Evolutionary conservation across 495 filamentous ascomycete genomes (phyloP).

Genomic region (Neurospora intermedia): DNA sequence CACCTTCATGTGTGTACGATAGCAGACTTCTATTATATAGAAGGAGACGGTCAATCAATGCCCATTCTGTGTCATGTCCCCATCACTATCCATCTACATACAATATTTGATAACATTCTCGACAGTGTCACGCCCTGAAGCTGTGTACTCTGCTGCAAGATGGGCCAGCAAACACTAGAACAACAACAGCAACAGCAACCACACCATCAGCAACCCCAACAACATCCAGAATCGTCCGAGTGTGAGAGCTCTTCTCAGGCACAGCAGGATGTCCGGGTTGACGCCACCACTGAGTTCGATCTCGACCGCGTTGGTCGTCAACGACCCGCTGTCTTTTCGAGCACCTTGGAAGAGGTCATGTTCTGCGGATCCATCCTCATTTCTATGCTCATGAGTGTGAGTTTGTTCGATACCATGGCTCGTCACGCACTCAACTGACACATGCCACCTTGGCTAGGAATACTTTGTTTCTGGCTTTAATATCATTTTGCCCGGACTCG

Average conservation of each 20-base stretch:
- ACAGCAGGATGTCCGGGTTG: background rate
- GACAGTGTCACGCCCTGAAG: background rate
- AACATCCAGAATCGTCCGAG: background rate
- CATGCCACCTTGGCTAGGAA: constrained; percentile 33
- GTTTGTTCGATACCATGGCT: constrained; percentile 13
- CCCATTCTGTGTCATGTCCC: background rate
- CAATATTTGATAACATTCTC: background rate
- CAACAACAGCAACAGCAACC: background rate
- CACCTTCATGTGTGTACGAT: background rate
- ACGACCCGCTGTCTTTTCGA: constrained; percentile 55
- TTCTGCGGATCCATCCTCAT: constrained; percentile 66
- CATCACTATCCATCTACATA: background rate
- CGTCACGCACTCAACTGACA: background rate
- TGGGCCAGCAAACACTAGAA: background rate
- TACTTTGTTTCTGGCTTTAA: constrained; percentile 86
- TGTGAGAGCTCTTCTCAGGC: background rate
- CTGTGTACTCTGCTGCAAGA: background rate
- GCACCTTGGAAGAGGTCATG: constrained; percentile 48
- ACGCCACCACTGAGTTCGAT: constrained; percentile 7
- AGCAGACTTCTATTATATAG: background rate
- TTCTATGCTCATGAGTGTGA: constrained; percentile 61
- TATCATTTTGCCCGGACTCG: constrained; percentile 62
- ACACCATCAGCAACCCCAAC: background rate
- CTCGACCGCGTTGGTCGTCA: constrained; percentile 63
- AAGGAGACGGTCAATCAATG: background rate